Percentiles rank a stretch among this genome's conserved stretches.
Conservation (phyloP, 2,329 filamentous ascomycete genomes). For the Sclerotiophoma versabilis region DNA sequence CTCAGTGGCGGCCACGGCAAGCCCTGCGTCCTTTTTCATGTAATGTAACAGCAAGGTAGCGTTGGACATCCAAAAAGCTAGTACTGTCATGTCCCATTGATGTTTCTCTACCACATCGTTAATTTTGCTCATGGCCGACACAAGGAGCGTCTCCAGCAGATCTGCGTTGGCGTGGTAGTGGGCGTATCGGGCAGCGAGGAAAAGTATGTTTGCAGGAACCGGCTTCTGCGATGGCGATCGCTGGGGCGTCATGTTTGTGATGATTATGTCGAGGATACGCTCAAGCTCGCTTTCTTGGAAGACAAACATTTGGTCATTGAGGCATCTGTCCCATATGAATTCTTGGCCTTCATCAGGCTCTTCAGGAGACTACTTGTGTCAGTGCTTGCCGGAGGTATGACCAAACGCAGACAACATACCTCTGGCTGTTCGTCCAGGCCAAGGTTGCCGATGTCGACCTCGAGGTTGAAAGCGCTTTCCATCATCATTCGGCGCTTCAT, state of each 20-base stretch:
- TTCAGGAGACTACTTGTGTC: conserved; percentile 56
- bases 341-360: conserved; percentile 91
- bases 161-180: conserved; percentile 94
- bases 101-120: conserved; percentile 94
- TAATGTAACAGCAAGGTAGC: conserved; percentile 95
- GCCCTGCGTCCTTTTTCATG: conserved; percentile 87
- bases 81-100: conserved; percentile 99
- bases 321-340: conserved; percentile 92
- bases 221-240: conserved; percentile 96
- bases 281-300: conserved; percentile 95
- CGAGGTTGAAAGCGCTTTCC: conserved; percentile 95
- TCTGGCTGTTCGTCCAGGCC: conserved; percentile 96
- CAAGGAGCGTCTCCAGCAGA: conserved; percentile 79
- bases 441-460: conserved; percentile 94
- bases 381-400: conserved; percentile 28
- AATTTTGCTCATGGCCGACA: conserved; percentile 92
- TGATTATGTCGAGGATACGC: conserved; percentile 90
- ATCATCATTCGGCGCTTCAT: conserved; percentile 98
- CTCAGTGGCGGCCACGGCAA: conserved; percentile 80
- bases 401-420: conserved; percentile 57
- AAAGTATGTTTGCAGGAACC: conserved; percentile 95
- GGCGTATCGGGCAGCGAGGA: conserved; percentile 92
- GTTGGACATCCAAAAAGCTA: conserved; percentile 99
- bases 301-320: conserved; percentile 99
- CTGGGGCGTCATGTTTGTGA: conserved; percentile 97